phyloP scores from a whole-genome alignment of 73 alveolate species.

The Durusdinium trenchii region DNA sequence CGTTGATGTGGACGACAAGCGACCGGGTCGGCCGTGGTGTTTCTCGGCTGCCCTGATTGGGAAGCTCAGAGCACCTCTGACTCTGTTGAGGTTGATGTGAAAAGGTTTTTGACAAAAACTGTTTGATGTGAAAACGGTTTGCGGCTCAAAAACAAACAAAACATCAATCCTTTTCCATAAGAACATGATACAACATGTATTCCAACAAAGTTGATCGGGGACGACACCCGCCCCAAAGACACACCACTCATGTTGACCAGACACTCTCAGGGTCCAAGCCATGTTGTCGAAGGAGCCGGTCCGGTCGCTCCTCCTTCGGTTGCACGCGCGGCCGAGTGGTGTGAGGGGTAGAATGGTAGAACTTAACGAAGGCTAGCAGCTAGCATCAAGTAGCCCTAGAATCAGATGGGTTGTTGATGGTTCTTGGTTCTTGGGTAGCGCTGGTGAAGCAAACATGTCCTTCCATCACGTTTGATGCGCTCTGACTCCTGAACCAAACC shows the following conservation, averaged over 20 bases:
- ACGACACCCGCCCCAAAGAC: neutral
- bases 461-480: neutral
- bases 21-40: too few relatives aligned
- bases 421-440: neutral
- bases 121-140: too few relatives aligned
- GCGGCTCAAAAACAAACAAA: too few relatives aligned
- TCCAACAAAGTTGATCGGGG: too few relatives aligned
- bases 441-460: neutral
- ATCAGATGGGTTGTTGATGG: neutral
- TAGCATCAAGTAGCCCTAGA: neutral
- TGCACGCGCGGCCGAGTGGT: neutral
- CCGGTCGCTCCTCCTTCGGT: constrained; percentile 58
- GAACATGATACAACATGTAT: too few relatives aligned
- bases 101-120: too few relatives aligned
- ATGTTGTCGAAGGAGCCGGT: constrained; percentile 38
- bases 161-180: too few relatives aligned
- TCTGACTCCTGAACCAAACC: constrained; percentile 48
- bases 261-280: constrained; percentile 71
- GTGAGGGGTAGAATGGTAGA: neutral
- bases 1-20: too few relatives aligned
- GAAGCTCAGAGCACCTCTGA: too few relatives aligned
- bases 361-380: neutral
- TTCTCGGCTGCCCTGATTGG: too few relatives aligned
- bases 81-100: too few relatives aligned
- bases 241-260: neutral